Evolutionary conservation across 495 filamentous ascomycete species (phyloP).

Genomic region (Penicillium goetzii): DNA sequence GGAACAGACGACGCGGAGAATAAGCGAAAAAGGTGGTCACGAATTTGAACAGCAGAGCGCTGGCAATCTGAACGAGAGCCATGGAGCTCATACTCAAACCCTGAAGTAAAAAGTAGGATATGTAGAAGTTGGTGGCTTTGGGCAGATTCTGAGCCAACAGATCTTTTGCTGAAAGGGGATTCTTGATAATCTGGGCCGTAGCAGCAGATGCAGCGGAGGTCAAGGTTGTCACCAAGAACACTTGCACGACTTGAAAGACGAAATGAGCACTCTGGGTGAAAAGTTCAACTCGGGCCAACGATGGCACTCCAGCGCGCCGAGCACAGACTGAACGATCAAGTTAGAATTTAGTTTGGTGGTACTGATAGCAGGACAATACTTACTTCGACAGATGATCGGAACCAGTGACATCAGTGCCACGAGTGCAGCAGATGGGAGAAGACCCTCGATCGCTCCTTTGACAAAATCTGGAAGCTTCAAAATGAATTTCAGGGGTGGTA

Average conservation of each 20-base stretch:
- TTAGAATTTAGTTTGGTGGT: background rate
- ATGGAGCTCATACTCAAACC: constrained; percentile 74
- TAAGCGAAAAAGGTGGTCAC: constrained; percentile 67
- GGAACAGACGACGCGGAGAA: constrained; percentile 67
- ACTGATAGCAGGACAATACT: constrained; percentile 26
- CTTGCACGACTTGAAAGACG: constrained; percentile 88
- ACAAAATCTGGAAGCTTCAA: constrained; percentile 67
- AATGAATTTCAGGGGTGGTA: constrained; percentile 73
- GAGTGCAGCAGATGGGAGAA: constrained; percentile 76
- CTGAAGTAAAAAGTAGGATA: constrained; percentile 89
- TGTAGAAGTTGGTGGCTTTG: constrained; percentile 85
- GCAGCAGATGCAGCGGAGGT: constrained; percentile 73
- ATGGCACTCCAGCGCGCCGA: constrained; percentile 74
- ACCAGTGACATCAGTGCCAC: constrained; percentile 85
- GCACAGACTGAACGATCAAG: constrained; percentile 60
- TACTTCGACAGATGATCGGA: constrained; percentile 78
- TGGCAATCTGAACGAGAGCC: constrained; percentile 72
- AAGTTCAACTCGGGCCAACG: constrained; percentile 75
- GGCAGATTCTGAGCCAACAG: constrained; percentile 76
- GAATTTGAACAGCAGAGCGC: constrained; percentile 73
- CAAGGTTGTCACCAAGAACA: constrained; percentile 83
- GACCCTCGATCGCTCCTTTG: constrained; percentile 76
- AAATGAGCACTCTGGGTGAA: constrained; percentile 90
- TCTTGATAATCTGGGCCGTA: constrained; percentile 61
- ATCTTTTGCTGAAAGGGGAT: constrained; percentile 62